These are phyloP conservation scores for Arabis hirsuta DNA, from an alignment of 345 rosid species.

Conservation along the genomic window DNA sequence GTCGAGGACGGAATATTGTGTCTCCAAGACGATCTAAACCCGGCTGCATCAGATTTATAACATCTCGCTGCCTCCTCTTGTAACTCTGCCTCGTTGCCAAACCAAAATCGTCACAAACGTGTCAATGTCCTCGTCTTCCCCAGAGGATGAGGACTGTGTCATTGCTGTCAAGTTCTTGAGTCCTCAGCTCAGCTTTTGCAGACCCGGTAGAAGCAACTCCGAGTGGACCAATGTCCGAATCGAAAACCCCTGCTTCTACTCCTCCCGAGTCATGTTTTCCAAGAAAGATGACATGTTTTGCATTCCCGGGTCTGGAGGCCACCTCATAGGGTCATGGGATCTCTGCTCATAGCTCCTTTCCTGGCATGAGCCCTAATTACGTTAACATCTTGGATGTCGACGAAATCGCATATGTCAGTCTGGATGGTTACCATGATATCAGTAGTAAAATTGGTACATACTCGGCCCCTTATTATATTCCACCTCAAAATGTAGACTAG, in stretches of 20 bases:
- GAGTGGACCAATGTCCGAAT: background rate
- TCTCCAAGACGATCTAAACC: conserved; percentile 6
- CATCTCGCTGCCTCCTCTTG: conserved; percentile 1
- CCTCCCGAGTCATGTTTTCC: background rate
- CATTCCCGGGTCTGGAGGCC: too few relatives aligned
- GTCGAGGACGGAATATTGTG: background rate
- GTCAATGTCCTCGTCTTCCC: background rate
- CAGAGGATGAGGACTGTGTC: background rate
- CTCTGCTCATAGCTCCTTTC: background rate
- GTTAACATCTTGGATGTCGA: background rate
- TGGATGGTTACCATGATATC: background rate
- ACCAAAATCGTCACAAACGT: background rate
- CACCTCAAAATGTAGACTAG: background rate
- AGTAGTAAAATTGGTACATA: background rate
- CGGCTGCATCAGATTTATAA: background rate
- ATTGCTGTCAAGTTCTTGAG: background rate
- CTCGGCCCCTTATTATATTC: background rate
- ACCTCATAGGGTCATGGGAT: too few relatives aligned
- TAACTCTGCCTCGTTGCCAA: background rate
- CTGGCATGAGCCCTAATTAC: background rate
- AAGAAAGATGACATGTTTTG: background rate
- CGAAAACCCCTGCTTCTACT: background rate
- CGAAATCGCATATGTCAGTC: background rate
- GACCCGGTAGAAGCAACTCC: background rate
- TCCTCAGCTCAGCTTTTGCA: background rate